Evolutionary conservation across 1,139 yeast species (phyloP).

Genomic region (Nematodospora anomalae): DNA sequence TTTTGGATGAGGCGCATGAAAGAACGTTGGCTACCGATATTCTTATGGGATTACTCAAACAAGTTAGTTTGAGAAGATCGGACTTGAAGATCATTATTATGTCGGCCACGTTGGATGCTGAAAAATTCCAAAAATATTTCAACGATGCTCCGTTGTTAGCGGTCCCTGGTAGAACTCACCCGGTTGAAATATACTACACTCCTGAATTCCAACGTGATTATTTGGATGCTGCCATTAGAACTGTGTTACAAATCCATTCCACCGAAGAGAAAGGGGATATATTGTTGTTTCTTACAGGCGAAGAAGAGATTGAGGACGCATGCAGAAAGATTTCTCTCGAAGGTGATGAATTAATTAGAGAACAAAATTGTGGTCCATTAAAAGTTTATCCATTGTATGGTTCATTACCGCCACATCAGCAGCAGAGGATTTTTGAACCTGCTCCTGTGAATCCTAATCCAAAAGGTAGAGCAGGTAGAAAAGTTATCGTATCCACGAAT

Average conservation of each 20-base stretch:
- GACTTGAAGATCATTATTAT: slow-evolving; percentile 90
- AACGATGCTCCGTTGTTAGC: slow-evolving; percentile 90
- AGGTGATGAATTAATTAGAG: slow-evolving; percentile 84
- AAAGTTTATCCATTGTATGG: slow-evolving; percentile 92
- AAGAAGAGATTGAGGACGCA: slow-evolving; percentile 97
- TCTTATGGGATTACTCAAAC: slow-evolving; percentile 89
- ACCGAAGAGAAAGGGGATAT: slow-evolving; percentile 95
- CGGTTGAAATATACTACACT: slow-evolving; percentile 94
- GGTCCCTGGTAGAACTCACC: slow-evolving; percentile 97
- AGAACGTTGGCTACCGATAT: slow-evolving; percentile 96
- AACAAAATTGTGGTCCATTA: slow-evolving; percentile 86
- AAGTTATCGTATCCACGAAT: slow-evolving; percentile 90
- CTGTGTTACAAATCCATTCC: slow-evolving; percentile 94
- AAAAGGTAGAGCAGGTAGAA: slow-evolving; percentile 86
- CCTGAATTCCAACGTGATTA: slow-evolving; percentile 96
- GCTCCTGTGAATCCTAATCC: slow-evolving; percentile 69
- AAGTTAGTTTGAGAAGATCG: slow-evolving; percentile 74
- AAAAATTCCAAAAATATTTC: slow-evolving; percentile 88
- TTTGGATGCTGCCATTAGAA: slow-evolving; percentile 89
- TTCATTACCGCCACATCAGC: slow-evolving; percentile 93
- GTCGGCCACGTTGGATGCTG: slow-evolving; percentile 98
- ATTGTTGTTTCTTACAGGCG: slow-evolving; percentile 88
- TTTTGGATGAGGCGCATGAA: slow-evolving; percentile 97
- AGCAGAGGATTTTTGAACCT: slow-evolving; percentile 87
- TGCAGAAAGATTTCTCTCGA: slow-evolving; percentile 85